Evolutionary conservation across 116 monocot species (phyloP).

Genomic region (Cymodocea nodosa): DNA sequence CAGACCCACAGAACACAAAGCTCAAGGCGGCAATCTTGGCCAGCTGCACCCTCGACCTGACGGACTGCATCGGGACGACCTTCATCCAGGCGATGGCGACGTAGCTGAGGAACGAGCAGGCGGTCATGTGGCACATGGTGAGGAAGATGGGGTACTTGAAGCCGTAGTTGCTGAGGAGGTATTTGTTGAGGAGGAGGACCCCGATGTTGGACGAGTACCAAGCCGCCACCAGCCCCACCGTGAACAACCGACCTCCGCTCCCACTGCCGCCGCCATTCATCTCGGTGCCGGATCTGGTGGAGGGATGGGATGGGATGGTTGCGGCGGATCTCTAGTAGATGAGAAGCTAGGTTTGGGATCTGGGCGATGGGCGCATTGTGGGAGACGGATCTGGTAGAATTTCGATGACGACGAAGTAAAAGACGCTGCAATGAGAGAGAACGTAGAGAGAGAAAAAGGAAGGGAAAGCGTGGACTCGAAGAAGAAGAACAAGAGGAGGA

Average conservation of each 20-base stretch:
- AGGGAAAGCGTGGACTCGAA: too few species aligned
- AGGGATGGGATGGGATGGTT: too few species aligned
- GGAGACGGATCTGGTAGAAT: not conserved
- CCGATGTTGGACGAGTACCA: constrained; percentile 99
- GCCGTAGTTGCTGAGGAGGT: constrained; percentile 77
- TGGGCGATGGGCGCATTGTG: not conserved
- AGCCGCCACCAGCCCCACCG: constrained; percentile 45
- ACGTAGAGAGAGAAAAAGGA: too few species aligned
- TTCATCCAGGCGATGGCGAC: constrained; percentile 71
- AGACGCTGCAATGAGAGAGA: too few species aligned
- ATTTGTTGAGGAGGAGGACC: constrained; percentile 95
- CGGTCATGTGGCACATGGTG: constrained; percentile 98
- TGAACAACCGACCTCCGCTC: constrained; percentile 39
- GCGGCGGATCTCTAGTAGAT: not conserved
- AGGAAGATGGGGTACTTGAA: constrained; percentile 98
- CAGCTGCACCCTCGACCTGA: constrained; percentile 69
- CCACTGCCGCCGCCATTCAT: constrained; percentile 25
- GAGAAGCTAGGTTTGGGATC: not conserved
- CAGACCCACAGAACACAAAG: constrained; percentile 74
- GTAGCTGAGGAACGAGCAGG: constrained; percentile 91
- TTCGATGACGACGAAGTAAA: not conserved
- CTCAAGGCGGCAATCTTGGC: constrained; percentile 72
- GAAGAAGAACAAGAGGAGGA: too few species aligned
- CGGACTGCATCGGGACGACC: constrained; percentile 61
- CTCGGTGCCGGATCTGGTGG: constrained; percentile 5